phyloP scores from a whole-genome alignment of 1,284 basidiomycete genomes.

The Ceratobasidium sp. region DNA sequence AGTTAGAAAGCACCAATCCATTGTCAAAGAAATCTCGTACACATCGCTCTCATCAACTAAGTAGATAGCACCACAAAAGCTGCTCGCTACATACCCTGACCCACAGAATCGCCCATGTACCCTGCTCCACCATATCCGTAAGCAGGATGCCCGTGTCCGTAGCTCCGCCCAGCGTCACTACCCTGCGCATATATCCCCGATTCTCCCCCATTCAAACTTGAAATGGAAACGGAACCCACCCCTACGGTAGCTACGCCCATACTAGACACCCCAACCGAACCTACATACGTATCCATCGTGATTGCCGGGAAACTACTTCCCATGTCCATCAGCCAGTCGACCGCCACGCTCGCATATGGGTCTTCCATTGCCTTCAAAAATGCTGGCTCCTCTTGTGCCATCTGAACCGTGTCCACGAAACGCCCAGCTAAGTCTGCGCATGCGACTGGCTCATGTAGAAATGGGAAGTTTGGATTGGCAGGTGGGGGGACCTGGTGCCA shows the following conservation, averaged over 20 bases:
- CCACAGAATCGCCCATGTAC: too few relatives aligned
- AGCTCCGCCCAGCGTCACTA: too few relatives aligned
- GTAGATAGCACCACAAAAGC: too few relatives aligned
- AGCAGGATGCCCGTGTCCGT: too few relatives aligned
- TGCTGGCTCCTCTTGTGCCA: constrained; percentile 2
- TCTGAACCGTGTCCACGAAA: neutral
- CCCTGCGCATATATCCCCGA: too few relatives aligned
- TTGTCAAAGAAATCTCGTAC: too few relatives aligned
- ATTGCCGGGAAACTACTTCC: constrained; percentile 2
- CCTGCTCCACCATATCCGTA: neutral
- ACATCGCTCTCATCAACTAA: too few relatives aligned
- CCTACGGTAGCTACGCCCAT: too few relatives aligned
- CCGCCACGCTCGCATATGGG: neutral
- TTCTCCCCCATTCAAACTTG: too few relatives aligned
- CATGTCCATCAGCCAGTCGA: neutral
- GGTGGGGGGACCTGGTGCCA: constrained; percentile 7
- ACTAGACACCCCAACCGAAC: neutral
- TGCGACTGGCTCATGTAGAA: neutral
- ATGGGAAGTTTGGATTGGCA: neutral
- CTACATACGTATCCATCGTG: neutral
- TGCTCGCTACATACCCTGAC: too few relatives aligned
- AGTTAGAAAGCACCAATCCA: too few relatives aligned
- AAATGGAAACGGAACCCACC: too few relatives aligned
- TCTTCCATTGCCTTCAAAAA: neutral
- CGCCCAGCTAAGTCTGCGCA: neutral